Evolutionary conservation across 1,139 yeast species (phyloP).

Genomic region (Lodderomyces elongisporus): DNA sequence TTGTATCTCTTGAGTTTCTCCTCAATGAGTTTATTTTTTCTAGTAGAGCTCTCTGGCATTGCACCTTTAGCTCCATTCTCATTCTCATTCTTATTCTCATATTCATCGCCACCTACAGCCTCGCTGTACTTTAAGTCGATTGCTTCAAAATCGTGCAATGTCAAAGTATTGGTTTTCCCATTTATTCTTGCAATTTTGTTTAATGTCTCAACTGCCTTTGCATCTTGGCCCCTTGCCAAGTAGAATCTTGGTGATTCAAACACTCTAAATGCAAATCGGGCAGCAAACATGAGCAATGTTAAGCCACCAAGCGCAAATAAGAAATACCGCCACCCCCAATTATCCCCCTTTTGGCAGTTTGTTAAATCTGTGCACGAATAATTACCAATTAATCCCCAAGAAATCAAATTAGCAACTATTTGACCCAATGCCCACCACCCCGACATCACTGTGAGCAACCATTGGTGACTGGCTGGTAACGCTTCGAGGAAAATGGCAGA

Average conservation of each 20-base stretch:
- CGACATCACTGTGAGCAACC: slow-evolving; percentile 41
- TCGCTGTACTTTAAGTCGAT: slow-evolving; percentile 23
- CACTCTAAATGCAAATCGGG: slow-evolving; percentile 32
- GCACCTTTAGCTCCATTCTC: neutral
- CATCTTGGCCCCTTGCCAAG: slow-evolving; percentile 36
- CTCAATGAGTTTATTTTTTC: slow-evolving; percentile 16
- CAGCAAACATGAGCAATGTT: slow-evolving; percentile 32
- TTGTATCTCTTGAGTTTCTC: slow-evolving; percentile 26
- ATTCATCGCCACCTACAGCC: too few species aligned
- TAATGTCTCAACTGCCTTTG: slow-evolving; percentile 29
- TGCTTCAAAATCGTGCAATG: slow-evolving; percentile 27
- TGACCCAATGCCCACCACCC: slow-evolving; percentile 45
- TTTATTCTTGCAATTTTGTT: slow-evolving; percentile 35
- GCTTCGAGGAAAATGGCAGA: slow-evolving; percentile 43
- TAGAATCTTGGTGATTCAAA: slow-evolving; percentile 39
- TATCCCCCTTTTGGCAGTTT: slow-evolving; percentile 28
- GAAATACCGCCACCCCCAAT: slow-evolving; percentile 43
- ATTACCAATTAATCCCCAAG: slow-evolving; percentile 39
- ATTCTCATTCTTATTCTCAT: slow-evolving; percentile 4
- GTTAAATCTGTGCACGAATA: slow-evolving; percentile 27
- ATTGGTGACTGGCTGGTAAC: slow-evolving; percentile 32
- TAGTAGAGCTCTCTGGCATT: neutral
- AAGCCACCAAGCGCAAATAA: slow-evolving; percentile 38
- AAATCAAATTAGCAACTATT: slow-evolving; percentile 31
- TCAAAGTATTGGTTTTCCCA: slow-evolving; percentile 19